Percentiles rank a stretch among this genome's conserved stretches.
These are phyloP conservation scores for Acidiella bohemica DNA, from an alignment of 495 filamentous ascomycete species.

Conservation along the genomic window DNA sequence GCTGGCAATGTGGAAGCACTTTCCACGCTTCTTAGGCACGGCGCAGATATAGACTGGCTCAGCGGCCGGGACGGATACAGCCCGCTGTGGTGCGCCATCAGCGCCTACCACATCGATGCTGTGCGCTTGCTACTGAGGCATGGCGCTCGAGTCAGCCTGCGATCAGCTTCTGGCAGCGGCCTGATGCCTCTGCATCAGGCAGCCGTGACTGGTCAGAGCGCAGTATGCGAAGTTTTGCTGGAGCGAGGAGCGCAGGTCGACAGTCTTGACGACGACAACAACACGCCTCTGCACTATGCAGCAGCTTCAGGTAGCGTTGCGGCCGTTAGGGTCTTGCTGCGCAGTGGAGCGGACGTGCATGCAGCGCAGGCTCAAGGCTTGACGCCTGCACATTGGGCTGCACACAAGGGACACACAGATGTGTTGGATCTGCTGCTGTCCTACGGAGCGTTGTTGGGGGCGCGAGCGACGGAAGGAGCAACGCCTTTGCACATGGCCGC, in stretches of 20 bases:
- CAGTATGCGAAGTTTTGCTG: conserved; percentile 7
- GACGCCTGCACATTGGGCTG: conserved; percentile 15
- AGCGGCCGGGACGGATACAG: conserved; percentile 12
- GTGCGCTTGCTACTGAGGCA: conserved; percentile 13
- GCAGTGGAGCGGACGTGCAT: conserved; percentile 8
- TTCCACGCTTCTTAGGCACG: conserved; percentile 5
- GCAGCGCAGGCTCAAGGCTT: conserved; percentile 5
- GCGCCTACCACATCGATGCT: conserved; percentile 12
- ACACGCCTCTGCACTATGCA: conserved; percentile 17
- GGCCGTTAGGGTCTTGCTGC: conserved; percentile 8
- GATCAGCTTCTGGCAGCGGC: conserved; percentile 1
- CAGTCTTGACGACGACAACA: conserved; percentile 2
- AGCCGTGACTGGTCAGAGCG: conserved; percentile 8
- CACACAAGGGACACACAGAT: conserved; percentile 13
- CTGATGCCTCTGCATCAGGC: conserved; percentile 16
- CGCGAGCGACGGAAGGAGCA: conserved; percentile 6
- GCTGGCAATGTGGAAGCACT: conserved; percentile 9
- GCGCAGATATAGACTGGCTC: conserved; percentile 11
- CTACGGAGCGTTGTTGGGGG: conserved; percentile 4
- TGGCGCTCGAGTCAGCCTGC: conserved; percentile 8
- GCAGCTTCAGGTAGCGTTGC: conserved; percentile 1
- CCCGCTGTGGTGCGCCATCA: conserved; percentile 16
- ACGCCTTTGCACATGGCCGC: conserved; percentile 13
- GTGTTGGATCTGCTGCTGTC: conserved; percentile 11
- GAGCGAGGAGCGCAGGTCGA: conserved; percentile 12